Evolutionary conservation across 2,329 filamentous ascomycete genomes (phyloP), one percentile per base, ranked within the genome.

Genomic region (Trichophyton mentagrophytes): DNA sequence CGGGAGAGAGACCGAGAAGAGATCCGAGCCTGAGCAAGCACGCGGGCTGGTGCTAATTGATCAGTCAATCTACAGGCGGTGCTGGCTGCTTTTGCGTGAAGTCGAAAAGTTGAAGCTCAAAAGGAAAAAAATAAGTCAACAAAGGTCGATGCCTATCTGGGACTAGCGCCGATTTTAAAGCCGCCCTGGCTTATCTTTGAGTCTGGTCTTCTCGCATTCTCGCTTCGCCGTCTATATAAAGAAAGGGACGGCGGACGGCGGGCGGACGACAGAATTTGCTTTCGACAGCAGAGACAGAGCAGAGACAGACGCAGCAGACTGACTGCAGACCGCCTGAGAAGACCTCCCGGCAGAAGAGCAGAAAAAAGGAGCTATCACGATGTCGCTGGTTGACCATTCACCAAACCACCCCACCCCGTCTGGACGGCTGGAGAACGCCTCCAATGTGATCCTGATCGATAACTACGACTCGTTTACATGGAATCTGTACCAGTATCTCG

Each of bases 391-490:
- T 64, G 92, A 96, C 72, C 86, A 96, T 74, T 96, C 92, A 63
- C 90, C 91, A 69, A 73, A 70, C 69, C 86, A 96, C 74, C 88
- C 89, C 62, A 82, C 87, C 65, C 86, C 87, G 59, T 85, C 86
- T 33, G 79, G 85, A 59, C 85, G 85, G 40, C 79, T 96, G 59
- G 73, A 86, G 25, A 90, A 85, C 58, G 93, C 93, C 27, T 88
- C 87, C 61, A 97, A 97, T 74, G 82, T 99, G 62, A 83, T 99
- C 64, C 81, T 99, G 65, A 96, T 99, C 69, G 93, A 99, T 80
- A 99, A 99, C 76, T 99, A 97, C 75, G 93, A 99, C 75, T 97
- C 93, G 2, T 99, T 99, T 74, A 96, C 92, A 62, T 99, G 91
- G 90, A 99, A 99, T 71, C 90, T 99, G 62, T 99, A 97, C 74